These are phyloP conservation scores for Tetradesmus obliquus DNA, from an alignment of 139 green algal genomes.

Conservation along the genomic window DNA sequence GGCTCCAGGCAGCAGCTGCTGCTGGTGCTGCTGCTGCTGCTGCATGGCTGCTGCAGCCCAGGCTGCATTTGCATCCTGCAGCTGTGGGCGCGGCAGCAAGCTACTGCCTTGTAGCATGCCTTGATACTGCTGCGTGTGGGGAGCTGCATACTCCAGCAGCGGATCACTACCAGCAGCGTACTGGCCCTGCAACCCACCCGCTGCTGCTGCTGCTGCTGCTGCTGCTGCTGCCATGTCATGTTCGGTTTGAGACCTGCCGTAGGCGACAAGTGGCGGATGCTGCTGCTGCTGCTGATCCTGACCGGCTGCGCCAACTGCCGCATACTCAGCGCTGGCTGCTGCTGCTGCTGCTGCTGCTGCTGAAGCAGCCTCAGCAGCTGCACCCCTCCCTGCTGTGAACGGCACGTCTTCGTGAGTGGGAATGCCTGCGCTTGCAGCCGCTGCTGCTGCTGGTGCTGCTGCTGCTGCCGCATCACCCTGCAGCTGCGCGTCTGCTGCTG, in stretches of 20 bases:
- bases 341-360: constrained; percentile 2
- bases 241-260: not conserved
- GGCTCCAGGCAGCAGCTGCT: not conserved
- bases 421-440: not conserved
- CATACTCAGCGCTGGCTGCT: not conserved
- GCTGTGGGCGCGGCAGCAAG: not conserved
- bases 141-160: not conserved
- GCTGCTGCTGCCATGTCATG: constrained; percentile 5
- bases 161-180: not conserved
- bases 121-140: constrained; percentile 1
- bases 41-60: not conserved
- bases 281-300: not conserved
- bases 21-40: not conserved
- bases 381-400: not conserved
- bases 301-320: not conserved
- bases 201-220: not conserved
- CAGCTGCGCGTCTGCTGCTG: not conserved
- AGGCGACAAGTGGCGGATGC: not conserved
- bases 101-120: not conserved
- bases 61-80: not conserved
- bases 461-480: not conserved
- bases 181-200: too few species aligned
- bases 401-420: not conserved
- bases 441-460: not conserved
- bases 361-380: not conserved